These are phyloP conservation scores for Phenoliferia sp. DNA, from an alignment of 1,284 basidiomycete genomes.

Conservation along the genomic window DNA sequence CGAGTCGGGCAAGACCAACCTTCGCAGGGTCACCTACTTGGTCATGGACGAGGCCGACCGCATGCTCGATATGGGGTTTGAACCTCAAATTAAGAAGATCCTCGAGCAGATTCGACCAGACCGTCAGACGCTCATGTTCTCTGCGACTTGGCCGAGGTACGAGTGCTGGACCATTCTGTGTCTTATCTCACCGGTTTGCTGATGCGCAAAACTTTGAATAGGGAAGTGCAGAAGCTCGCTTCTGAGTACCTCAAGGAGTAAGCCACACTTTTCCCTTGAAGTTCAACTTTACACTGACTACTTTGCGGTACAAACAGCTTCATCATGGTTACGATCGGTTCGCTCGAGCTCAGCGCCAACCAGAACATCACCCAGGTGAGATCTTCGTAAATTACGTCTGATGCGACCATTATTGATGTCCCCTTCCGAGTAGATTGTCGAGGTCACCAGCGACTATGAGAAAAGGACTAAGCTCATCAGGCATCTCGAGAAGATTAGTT, in stretches of 20 bases:
- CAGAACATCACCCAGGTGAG: constrained; percentile 98
- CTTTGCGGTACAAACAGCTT: constrained; percentile 85
- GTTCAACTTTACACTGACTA: too few species aligned
- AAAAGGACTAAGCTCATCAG: constrained; percentile 94
- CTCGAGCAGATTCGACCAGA: constrained; percentile 94
- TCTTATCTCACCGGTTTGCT: neutral
- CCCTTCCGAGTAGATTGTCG: too few species aligned
- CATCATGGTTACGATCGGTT: constrained; percentile 98
- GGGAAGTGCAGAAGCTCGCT: constrained; percentile 93
- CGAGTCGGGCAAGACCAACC: constrained; percentile 91
- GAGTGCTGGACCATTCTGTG: neutral
- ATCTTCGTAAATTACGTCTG: too few species aligned
- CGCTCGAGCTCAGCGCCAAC: constrained; percentile 96
- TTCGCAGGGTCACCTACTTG: constrained; percentile 91
- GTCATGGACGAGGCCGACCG: constrained; percentile 99
- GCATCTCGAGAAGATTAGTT: constrained; percentile 92
- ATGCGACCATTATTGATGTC: too few species aligned
- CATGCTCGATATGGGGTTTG: constrained; percentile 99
- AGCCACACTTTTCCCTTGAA: too few species aligned
- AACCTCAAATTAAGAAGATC: constrained; percentile 98
- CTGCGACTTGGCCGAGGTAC: constrained; percentile 92
- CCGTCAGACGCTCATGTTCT: constrained; percentile 76
- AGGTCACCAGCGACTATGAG: constrained; percentile 96
- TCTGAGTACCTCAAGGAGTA: constrained; percentile 93
- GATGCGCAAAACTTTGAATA: neutral